Evolutionary conservation across 2,329 filamentous ascomycete genomes (phyloP).

Genomic region (Aspergillus carbonarius): DNA sequence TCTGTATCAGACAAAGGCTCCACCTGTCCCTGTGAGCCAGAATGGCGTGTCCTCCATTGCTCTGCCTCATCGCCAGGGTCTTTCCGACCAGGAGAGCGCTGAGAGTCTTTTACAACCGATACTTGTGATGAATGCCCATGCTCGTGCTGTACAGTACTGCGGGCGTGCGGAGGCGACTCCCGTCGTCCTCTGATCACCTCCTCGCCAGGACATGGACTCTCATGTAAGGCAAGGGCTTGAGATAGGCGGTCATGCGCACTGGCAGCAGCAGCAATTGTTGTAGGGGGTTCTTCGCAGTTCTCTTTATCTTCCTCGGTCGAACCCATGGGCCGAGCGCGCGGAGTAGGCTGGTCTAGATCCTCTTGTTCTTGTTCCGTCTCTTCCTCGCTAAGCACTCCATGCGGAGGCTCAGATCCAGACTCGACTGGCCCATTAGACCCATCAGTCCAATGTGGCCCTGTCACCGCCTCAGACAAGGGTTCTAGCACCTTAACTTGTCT

Average conservation of each 20-base stretch:
- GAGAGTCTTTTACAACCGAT: conserved; percentile 39
- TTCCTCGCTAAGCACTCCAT: conserved; percentile 38
- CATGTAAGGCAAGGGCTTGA: conserved; percentile 34
- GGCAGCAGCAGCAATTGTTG: conserved; percentile 30
- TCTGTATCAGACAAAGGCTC: conserved; percentile 14
- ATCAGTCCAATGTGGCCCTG: conserved; percentile 9
- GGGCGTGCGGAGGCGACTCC: not conserved
- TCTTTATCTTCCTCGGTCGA: conserved; percentile 49
- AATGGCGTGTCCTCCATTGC: not conserved
- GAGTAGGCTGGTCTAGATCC: conserved; percentile 31
- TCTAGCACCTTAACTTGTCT: conserved; percentile 3
- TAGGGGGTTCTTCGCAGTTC: conserved; percentile 37
- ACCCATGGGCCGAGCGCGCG: conserved; percentile 26
- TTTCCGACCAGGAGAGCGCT: conserved; percentile 29
- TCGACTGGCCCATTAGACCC: conserved; percentile 12
- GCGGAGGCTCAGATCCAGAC: conserved; percentile 19
- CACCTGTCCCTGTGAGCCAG: conserved; percentile 6
- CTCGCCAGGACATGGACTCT: conserved; percentile 15
- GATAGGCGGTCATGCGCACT: conserved; percentile 41
- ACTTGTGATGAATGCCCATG: conserved; percentile 31
- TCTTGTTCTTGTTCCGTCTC: conserved; percentile 51
- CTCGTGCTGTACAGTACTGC: conserved; percentile 5
- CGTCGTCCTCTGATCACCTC: conserved; percentile 3
- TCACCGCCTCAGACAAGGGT: conserved; percentile 3
- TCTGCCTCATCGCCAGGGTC: conserved; percentile 7